Conservation (phyloP, 2,329 filamentous ascomycete genomes). For the Chaetomium globosum region DNA sequence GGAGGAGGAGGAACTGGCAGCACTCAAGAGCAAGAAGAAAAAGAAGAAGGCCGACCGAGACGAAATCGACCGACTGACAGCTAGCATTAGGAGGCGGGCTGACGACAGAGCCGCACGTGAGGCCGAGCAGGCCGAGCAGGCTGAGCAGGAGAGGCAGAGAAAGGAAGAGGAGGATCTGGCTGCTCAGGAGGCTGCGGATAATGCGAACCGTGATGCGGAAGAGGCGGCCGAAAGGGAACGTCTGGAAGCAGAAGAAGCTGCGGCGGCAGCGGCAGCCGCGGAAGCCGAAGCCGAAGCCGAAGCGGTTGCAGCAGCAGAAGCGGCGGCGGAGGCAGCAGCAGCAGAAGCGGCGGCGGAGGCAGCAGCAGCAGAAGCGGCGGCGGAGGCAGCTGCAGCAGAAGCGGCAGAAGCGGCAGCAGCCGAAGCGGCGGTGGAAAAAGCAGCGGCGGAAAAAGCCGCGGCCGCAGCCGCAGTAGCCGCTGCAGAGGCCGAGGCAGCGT, state of each 20-base stretch:
- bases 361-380: constrained; percentile 38
- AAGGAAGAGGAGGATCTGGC: constrained; percentile 15
- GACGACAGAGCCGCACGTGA: constrained; percentile 38
- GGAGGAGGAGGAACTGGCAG: constrained; percentile 46
- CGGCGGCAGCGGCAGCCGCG: constrained; percentile 28
- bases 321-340: constrained; percentile 22
- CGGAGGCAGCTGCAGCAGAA: constrained; percentile 4
- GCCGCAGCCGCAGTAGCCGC: constrained; percentile 33
- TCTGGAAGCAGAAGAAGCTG: constrained; percentile 36
- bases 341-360: constrained; percentile 22
- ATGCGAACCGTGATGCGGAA: constrained; percentile 11
- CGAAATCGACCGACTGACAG: constrained; percentile 46
- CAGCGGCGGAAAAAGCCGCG: constrained; percentile 26
- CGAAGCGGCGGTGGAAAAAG: constrained; percentile 29
- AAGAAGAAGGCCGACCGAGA: constrained; percentile 54
- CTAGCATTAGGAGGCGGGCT: constrained; percentile 43
- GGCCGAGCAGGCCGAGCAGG: constrained; percentile 35
- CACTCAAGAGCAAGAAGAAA: constrained; percentile 57
- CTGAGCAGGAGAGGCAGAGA: constrained; percentile 6
- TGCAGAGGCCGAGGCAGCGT: constrained; percentile 31
- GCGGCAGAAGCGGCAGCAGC: constrained; percentile 11
- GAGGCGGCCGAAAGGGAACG: constrained; percentile 23
- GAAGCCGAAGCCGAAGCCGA: constrained; percentile 36
- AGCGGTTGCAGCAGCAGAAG: constrained; percentile 39
- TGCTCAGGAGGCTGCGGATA: constrained; percentile 37